A percentile compares a stretch with the other conserved stretches of the same genome.
Evolutionary conservation across 495 filamentous ascomycete species (phyloP).

Genomic region (Penicillium desertorum): DNA sequence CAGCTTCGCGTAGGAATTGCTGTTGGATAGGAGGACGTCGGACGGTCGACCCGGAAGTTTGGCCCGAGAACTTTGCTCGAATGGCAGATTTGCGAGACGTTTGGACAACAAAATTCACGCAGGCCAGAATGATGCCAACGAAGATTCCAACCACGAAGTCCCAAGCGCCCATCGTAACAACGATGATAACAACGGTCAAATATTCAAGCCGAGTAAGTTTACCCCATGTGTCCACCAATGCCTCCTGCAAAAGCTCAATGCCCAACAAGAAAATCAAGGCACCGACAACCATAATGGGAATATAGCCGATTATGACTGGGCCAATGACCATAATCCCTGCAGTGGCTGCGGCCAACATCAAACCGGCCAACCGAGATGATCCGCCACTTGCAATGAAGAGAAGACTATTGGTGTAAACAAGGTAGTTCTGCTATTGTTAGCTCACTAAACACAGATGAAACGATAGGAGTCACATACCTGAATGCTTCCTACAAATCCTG

Average conservation of each 20-base stretch:
- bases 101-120: slow-evolving; percentile 85
- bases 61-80: slow-evolving; percentile 80
- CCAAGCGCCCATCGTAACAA: slow-evolving; percentile 91
- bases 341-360: slow-evolving; percentile 81
- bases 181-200: slow-evolving; percentile 87
- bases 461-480: slow-evolving; percentile 52
- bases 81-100: slow-evolving; percentile 86
- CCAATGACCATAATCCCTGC: slow-evolving; percentile 79
- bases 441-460: not conserved
- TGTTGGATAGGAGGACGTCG: slow-evolving; percentile 86
- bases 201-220: slow-evolving; percentile 86
- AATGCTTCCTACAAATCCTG: slow-evolving; percentile 82
- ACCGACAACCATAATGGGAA: slow-evolving; percentile 95
- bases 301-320: slow-evolving; percentile 84
- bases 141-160: slow-evolving; percentile 95
- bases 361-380: slow-evolving; percentile 77
- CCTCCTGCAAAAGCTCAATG: slow-evolving; percentile 85
- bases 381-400: slow-evolving; percentile 92
- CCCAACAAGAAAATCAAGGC: slow-evolving; percentile 91
- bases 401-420: slow-evolving; percentile 95
- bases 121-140: slow-evolving; percentile 87
- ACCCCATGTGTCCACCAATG: slow-evolving; percentile 81
- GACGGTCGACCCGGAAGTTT: slow-evolving; percentile 86
- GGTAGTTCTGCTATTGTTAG: slow-evolving; percentile 65
- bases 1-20: slow-evolving; percentile 78